These are phyloP conservation scores for Mortierella hygrophila DNA, from an alignment of 192 early-diverging fungal species.

Conservation along the genomic window DNA sequence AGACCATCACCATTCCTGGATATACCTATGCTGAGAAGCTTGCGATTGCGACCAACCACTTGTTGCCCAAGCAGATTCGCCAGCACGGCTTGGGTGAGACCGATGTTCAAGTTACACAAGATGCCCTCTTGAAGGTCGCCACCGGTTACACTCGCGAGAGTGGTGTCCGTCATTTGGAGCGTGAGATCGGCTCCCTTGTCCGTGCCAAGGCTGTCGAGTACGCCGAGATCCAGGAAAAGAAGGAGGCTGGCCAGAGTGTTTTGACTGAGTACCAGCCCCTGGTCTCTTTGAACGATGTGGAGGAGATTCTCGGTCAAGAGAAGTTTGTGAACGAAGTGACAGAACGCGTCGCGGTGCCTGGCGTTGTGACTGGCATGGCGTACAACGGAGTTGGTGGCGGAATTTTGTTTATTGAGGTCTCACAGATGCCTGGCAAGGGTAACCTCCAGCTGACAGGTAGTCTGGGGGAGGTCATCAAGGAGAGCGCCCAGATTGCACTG, in stretches of 20 bases:
- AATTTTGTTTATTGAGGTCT: slow-evolving; percentile 85
- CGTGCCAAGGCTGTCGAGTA: slow-evolving; percentile 78
- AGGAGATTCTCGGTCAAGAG: slow-evolving; percentile 76
- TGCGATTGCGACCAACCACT: slow-evolving; percentile 77
- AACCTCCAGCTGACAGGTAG: slow-evolving; percentile 75
- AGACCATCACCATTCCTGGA: slow-evolving; percentile 79
- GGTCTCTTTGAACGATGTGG: slow-evolving; percentile 64
- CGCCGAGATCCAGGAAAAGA: slow-evolving; percentile 67
- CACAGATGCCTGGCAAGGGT: slow-evolving; percentile 80
- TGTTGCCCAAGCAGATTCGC: slow-evolving; percentile 81
- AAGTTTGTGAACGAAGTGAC: slow-evolving; percentile 78
- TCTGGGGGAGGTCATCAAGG: slow-evolving; percentile 89
- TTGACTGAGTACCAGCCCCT: slow-evolving; percentile 56
- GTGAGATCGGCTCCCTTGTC: slow-evolving; percentile 78
- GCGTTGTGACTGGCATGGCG: slow-evolving; percentile 88
- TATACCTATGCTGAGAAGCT: slow-evolving; percentile 91
- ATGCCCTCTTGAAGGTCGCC: slow-evolving; percentile 69
- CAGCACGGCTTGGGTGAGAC: slow-evolving; percentile 69
- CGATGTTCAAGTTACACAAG: slow-evolving; percentile 67
- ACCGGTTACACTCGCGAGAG: slow-evolving; percentile 84
- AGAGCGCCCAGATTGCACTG: slow-evolving; percentile 83
- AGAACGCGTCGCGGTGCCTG: slow-evolving; percentile 72
- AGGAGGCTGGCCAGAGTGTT: neutral
- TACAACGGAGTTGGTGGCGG: slow-evolving; percentile 84
- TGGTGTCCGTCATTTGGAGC: slow-evolving; percentile 83